A percentile compares a stretch with the other conserved stretches of the same genome.
These are phyloP conservation scores for Suhomyces kilbournensis DNA, from an alignment of 805 yeast genomes.

Conservation along the genomic window DNA sequence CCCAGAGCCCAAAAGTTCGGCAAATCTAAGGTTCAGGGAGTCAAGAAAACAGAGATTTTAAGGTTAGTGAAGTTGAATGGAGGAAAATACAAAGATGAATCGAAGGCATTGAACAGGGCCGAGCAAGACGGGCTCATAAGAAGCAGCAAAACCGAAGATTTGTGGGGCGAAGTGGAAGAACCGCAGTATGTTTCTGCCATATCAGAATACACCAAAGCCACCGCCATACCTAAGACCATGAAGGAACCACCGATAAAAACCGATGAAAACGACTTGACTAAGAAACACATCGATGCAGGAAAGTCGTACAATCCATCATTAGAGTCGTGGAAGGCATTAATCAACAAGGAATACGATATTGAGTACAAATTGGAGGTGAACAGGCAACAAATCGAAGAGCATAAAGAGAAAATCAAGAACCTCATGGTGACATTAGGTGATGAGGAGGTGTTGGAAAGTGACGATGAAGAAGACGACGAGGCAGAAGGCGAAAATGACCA, in stretches of 20 bases:
- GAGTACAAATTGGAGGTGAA: constrained; percentile 69
- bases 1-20: constrained; percentile 5
- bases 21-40: constrained; percentile 53
- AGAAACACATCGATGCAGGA: constrained; percentile 69
- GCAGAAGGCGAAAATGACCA: constrained; percentile 29
- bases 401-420: constrained; percentile 59
- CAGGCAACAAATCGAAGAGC: constrained; percentile 58
- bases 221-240: constrained; percentile 52
- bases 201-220: constrained; percentile 41
- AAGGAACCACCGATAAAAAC: constrained; percentile 52
- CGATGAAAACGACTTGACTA: constrained; percentile 39
- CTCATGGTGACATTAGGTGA: constrained; percentile 63
- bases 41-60: constrained; percentile 59
- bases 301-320: constrained; percentile 89
- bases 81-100: constrained; percentile 63
- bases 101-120: constrained; percentile 48
- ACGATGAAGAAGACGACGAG: constrained; percentile 37
- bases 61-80: constrained; percentile 66
- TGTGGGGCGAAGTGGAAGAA: constrained; percentile 55
- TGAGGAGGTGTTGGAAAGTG: constrained; percentile 47
- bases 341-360: constrained; percentile 60
- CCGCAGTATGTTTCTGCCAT: constrained; percentile 15
- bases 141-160: constrained; percentile 50
- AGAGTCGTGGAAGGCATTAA: constrained; percentile 74
- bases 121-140: constrained; percentile 64